Percentiles rank a stretch among this genome's conserved stretches.
Conservation (phyloP, 176 grass and related monocot species). For the Pontederia paniculata region DNA sequence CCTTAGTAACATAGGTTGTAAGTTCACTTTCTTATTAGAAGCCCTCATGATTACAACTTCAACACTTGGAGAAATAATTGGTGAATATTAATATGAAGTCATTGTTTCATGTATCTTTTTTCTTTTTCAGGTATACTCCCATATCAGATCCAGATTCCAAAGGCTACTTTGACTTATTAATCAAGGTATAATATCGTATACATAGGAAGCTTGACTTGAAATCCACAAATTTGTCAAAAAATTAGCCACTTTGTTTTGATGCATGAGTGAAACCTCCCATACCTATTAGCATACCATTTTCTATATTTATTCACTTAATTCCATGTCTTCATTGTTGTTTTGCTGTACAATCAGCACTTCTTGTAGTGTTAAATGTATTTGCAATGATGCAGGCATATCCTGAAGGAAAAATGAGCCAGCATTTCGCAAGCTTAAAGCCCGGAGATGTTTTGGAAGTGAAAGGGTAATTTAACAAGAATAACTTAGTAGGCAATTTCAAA, state of each 20-base stretch:
- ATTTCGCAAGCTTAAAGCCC: conserved; percentile 80
- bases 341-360: no score
- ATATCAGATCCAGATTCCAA: conserved; percentile 84
- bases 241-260: no score
- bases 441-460: conserved; percentile 94
- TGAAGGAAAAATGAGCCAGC: conserved; percentile 94
- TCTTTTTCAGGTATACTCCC: conserved; percentile 58
- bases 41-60: no score
- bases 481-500: not conserved
- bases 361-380: no score
- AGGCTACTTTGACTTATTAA: conserved; percentile 87
- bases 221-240: not conserved
- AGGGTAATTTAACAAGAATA: conserved; percentile 42
- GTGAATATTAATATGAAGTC: not conserved
- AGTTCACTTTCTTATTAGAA: no score
- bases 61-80: no score
- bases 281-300: not conserved
- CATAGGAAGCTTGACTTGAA: not conserved
- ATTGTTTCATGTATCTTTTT: not conserved
- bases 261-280: not conserved
- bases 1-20: no score
- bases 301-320: not conserved
- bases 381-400: conserved; percentile 61
- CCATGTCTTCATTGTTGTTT: no score
- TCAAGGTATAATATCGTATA: conserved; percentile 51